Base-by-base conservation (phyloP, 225 moss, liverwort and hornwort genomes). In the Physcomitrium patens region DNA sequence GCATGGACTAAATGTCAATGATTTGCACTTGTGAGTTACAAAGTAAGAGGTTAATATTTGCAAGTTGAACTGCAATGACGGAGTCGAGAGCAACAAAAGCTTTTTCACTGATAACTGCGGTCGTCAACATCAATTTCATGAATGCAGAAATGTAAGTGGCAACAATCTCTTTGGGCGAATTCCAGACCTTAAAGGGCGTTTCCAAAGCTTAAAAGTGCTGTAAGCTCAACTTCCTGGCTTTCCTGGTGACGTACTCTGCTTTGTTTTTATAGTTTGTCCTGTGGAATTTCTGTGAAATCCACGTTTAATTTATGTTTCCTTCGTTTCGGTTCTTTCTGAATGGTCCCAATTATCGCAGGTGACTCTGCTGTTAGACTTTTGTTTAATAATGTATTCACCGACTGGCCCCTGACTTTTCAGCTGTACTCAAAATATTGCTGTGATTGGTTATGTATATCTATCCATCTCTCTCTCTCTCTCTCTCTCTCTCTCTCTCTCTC, bases 81-180 rank as follows among this genome's bases (percentile, higher is more conserved):
- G 55, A 69, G 13, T 37, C 26, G 17, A 62, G 46, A 42, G 43
- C 65, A 74, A 49, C 23, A 0, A 55, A 27, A 17, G 14, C 31
- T 41, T 49, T 50, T 71, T 49, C 9, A 15, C 31, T 12, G 5
- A 26, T 24, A 10, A 58, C 43, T 73, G 17, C 53, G 58, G 56
- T 47, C 53, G 24, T 62, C 3, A 50, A 1, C 2, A 37, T 37
- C 5, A 37, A 37, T 37, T 37, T 37, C 31, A 37, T 37, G 31
- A 37, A 37, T 37, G 72, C 83, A 90, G 92, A 71, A 92, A 92
- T 55, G 70, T 81, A 67, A 92, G 92, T 68, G 73, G 76, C 71
- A 92, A 90, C 65, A 81, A 70, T 66, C 61, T 92, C 27, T 48
- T 59, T 14, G 80, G 80, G 16, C 26, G 66, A 20, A 60, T 85